These are phyloP conservation scores for Antitrichia curtipendula DNA, from an alignment of 225 moss, liverwort and hornwort genomes.

Conservation along the genomic window DNA sequence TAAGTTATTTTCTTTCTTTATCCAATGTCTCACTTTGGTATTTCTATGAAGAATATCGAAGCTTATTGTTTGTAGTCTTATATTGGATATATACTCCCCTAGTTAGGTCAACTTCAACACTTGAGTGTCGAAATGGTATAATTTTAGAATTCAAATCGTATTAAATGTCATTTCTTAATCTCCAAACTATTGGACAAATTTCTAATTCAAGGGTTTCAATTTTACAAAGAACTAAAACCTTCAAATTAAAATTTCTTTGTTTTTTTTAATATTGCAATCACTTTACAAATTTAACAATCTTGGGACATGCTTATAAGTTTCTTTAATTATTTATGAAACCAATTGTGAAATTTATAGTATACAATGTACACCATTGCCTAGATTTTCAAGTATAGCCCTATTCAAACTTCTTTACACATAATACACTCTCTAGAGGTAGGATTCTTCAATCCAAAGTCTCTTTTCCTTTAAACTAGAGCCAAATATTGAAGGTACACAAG, in stretches of 20 bases:
- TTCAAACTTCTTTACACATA: too few species aligned
- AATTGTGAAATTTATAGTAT: too few species aligned
- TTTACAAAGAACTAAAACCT: neutral
- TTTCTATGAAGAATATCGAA: fast-evolving
- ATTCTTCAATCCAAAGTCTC: neutral
- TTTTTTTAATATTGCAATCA: neutral
- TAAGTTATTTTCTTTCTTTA: neutral
- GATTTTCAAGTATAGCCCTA: too few species aligned
- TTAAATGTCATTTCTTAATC: neutral
- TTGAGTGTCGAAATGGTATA: neutral
- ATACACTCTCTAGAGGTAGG: too few species aligned
- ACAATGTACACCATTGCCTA: neutral
- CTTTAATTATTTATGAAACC: neutral
- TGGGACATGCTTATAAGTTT: neutral
- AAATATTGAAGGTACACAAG: neutral
- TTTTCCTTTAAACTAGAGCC: neutral
- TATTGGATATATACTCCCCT: neutral
- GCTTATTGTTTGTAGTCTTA: neutral
- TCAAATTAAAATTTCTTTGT: neutral
- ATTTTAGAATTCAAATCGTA: neutral
- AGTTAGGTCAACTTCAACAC: neutral
- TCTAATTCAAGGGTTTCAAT: neutral
- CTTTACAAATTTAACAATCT: neutral
- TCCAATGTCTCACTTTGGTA: fast-evolving
- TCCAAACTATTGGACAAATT: neutral